Percentiles rank a stretch among this genome's conserved stretches.
phyloP scores from a whole-genome alignment of 495 filamentous ascomycete genomes.

The Chaetomidium leptoderma region DNA sequence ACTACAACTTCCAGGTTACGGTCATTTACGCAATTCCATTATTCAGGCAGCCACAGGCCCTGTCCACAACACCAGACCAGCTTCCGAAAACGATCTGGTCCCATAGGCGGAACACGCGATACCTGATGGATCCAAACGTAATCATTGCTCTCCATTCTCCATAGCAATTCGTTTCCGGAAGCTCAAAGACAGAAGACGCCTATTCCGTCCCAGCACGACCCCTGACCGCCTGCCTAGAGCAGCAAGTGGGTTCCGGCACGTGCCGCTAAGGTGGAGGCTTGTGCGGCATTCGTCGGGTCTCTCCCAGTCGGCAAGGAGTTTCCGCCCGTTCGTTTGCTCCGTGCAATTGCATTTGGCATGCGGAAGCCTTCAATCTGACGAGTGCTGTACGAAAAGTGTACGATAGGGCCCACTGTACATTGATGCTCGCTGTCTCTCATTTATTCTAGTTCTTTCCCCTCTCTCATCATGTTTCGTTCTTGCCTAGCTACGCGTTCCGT shows the following conservation, averaged over 20 bases:
- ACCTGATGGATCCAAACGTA: neutral
- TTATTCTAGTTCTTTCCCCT: conserved; percentile 1
- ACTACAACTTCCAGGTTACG: neutral
- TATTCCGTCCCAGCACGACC: neutral
- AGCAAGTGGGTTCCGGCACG: conserved; percentile 4
- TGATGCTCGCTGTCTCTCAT: conserved; percentile 3
- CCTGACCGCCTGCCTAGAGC: conserved; percentile 22
- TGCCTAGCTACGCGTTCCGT: conserved; percentile 21
- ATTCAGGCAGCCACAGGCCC: neutral
- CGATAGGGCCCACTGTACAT: conserved; percentile 27
- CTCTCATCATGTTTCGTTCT: conserved; percentile 29
- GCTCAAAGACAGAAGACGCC: neutral
- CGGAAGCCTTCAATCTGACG: neutral
- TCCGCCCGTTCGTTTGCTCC: neutral
- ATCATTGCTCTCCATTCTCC: neutral
- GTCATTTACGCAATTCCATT: neutral
- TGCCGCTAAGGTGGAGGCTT: neutral
- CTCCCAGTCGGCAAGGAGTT: too few relatives aligned
- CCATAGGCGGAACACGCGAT: neutral
- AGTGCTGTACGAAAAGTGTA: conserved; percentile 17
- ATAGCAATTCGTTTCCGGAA: neutral
- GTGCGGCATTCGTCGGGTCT: conserved; percentile 6
- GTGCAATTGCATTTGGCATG: neutral
- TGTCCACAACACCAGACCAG: neutral
- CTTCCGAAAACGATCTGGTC: neutral